A percentile compares a stretch with the other conserved stretches of the same genome.
phyloP scores from a whole-genome alignment of 2,329 filamentous ascomycete genomes.

The Phialophora expanda region DNA sequence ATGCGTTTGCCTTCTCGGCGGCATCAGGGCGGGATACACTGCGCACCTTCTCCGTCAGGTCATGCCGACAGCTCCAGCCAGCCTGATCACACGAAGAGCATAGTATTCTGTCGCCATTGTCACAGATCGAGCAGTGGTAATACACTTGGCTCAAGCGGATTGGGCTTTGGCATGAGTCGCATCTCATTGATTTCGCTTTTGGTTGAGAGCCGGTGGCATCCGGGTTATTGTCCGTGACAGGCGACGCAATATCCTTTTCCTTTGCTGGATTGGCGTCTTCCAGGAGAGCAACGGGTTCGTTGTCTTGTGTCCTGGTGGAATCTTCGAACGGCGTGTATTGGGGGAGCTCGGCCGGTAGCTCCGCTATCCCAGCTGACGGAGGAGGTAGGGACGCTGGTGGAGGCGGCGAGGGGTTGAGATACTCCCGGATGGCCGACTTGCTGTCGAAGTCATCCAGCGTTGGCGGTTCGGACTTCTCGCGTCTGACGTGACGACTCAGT shows the following conservation, averaged over 20 bases:
- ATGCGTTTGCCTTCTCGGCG: neutral
- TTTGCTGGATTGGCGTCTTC: constrained; percentile 22
- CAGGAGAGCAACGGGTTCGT: constrained; percentile 23
- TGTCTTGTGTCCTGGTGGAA: constrained; percentile 30
- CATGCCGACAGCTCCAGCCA: constrained; percentile 38
- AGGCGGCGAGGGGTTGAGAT: constrained; percentile 28
- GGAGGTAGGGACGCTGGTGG: constrained; percentile 6
- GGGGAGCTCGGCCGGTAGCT: constrained; percentile 36
- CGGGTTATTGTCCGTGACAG: constrained; percentile 1
- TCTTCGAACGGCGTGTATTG: constrained; percentile 36
- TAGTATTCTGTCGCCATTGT: constrained; percentile 37
- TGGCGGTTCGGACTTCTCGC: constrained; percentile 25
- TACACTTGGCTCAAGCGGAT: constrained; percentile 37
- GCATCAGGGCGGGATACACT: constrained; percentile 27
- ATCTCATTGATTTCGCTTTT: constrained; percentile 35
- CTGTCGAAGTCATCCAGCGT: constrained; percentile 34
- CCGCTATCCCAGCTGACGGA: constrained; percentile 26
- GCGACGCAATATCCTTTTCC: constrained; percentile 12
- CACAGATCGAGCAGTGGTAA: constrained; percentile 38
- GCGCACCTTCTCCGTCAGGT: constrained; percentile 35
- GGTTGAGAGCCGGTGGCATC: constrained; percentile 10
- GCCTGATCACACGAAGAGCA: constrained; percentile 36
- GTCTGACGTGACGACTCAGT: constrained; percentile 24
- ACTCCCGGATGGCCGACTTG: constrained; percentile 34
- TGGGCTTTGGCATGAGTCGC: constrained; percentile 37